phyloP scores from a whole-genome alignment of 495 filamentous ascomycete genomes.

The Xylaria cubensis region DNA sequence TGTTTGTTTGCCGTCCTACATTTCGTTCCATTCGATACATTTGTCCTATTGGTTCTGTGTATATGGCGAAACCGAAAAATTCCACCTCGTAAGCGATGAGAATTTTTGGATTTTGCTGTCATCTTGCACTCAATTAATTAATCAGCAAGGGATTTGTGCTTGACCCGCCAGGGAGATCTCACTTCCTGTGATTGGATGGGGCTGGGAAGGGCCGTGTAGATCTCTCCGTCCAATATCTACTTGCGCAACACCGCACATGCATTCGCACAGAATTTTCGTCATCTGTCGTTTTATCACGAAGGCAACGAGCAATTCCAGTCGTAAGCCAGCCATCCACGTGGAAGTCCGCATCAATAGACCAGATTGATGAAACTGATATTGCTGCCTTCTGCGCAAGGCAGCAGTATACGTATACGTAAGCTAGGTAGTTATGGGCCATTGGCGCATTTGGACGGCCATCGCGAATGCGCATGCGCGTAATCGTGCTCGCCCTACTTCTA shows the following conservation, averaged over 20 bases:
- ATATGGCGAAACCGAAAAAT: not conserved
- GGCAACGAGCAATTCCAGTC: not conserved
- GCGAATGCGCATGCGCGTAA: constrained; percentile 22
- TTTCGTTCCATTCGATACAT: not conserved
- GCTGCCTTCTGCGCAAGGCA: constrained; percentile 24
- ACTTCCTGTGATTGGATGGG: constrained; percentile 11
- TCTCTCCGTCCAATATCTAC: not conserved
- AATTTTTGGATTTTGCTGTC: not conserved
- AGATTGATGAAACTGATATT: not conserved
- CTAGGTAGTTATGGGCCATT: not conserved
- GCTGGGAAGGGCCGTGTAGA: constrained; percentile 1
- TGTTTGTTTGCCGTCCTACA: not conserved
- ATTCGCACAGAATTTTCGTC: not conserved
- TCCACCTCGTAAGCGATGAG: not conserved
- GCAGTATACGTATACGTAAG: not conserved
- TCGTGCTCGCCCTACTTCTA: not conserved
- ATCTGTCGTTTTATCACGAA: not conserved
- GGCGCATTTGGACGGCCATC: not conserved
- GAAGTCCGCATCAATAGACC: not conserved
- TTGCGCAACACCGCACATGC: not conserved
- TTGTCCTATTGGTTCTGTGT: not conserved
- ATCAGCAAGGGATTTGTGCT: constrained; percentile 2
- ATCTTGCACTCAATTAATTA: constrained; percentile 13
- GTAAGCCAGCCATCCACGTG: constrained; percentile 7
- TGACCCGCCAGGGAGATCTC: not conserved